A percentile compares a stretch with the other conserved stretches of the same genome.
These are phyloP conservation scores for Aspergillus coremiiformis DNA, from an alignment of 495 filamentous ascomycete species.

Conservation along the genomic window DNA sequence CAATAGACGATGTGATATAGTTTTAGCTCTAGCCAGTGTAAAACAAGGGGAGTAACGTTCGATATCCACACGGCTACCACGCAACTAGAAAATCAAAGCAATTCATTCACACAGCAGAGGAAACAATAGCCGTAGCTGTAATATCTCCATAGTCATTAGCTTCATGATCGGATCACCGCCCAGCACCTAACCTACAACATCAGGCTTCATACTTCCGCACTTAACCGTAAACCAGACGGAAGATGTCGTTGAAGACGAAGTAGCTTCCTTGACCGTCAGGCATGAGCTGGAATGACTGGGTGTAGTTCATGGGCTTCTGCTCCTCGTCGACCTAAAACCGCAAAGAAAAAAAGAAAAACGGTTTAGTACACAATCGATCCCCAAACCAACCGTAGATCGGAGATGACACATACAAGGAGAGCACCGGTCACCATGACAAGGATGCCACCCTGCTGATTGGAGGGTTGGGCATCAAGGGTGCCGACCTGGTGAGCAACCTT, in stretches of 20 bases:
- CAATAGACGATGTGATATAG: not conserved
- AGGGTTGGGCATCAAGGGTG: slow-evolving; percentile 73
- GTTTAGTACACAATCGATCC: not conserved
- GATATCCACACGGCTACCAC: not conserved
- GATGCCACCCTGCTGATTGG: slow-evolving; percentile 51
- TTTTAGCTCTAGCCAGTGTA: not conserved
- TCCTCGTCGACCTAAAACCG: slow-evolving; percentile 70
- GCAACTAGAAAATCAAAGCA: not conserved
- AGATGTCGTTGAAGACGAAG: slow-evolving; percentile 88
- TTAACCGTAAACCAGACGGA: slow-evolving; percentile 63
- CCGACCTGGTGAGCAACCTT: slow-evolving; percentile 63
- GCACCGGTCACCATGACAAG: slow-evolving; percentile 79
- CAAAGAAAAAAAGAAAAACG: not conserved
- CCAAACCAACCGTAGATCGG: not conserved
- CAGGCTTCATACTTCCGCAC: not conserved
- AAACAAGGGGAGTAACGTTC: not conserved
- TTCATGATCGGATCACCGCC: slow-evolving; percentile 8
- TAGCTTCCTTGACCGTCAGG: slow-evolving; percentile 62
- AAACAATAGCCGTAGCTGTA: not conserved
- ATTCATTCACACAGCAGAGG: not conserved
- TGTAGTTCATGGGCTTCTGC: slow-evolving; percentile 72
- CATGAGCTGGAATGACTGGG: slow-evolving; percentile 75
- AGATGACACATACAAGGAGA: slow-evolving; percentile 55
- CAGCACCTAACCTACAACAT: not conserved
- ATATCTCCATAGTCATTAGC: slow-evolving; percentile 12